Base-by-base conservation (phyloP, 148 eudicot species). In the Pharnaceum exiguum region DNA sequence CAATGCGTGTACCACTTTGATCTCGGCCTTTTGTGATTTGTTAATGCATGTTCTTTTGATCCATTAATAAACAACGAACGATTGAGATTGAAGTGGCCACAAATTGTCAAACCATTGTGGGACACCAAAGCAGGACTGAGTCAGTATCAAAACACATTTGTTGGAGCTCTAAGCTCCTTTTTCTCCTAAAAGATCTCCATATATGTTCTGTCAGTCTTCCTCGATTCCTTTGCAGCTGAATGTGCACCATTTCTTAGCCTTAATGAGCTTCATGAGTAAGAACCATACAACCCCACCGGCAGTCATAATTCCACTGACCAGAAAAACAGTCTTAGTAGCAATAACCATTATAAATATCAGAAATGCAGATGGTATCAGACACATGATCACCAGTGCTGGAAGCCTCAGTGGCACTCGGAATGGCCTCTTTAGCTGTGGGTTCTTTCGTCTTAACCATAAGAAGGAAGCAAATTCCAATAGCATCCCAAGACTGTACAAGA, bases 401-500 rank as follows among this genome's bases (percentile, higher is more conserved):
- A 81, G 16, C 38, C 46, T 52, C 66, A 78, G 0, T 19, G 82
- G 82, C 32, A 81, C 82, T 28, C 69, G 42, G 24, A 53, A 81
- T 12, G 86, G 86, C 69, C 86, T 54, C 61, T 69, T 63, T 57
- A 75, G 7, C 6, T 30, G 39, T 2, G 82, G 80, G 31, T 25
- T 54, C 56, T 77, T 78, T 28, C 76, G 62, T 67, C 86, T 75
- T 50, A 81, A 59, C 82, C 82, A 75, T 23, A 81, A 15, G 27
- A 81, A 81, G 0, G 86, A 55, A 0, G 82, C 76, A 24, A 81
- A 77, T 19, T 81, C 86, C 70, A 81, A 33, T 10, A 81, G 30
- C 86, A 81, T 81, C 19, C 82, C 82, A 23, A 81, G 44, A 49
- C 86, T 81, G 52, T 81, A 81, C n/a, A 81, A 50, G 62, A 77